Evolutionary conservation across 345 rosid species (phyloP).

Genomic region (Carallia brachiata): DNA sequence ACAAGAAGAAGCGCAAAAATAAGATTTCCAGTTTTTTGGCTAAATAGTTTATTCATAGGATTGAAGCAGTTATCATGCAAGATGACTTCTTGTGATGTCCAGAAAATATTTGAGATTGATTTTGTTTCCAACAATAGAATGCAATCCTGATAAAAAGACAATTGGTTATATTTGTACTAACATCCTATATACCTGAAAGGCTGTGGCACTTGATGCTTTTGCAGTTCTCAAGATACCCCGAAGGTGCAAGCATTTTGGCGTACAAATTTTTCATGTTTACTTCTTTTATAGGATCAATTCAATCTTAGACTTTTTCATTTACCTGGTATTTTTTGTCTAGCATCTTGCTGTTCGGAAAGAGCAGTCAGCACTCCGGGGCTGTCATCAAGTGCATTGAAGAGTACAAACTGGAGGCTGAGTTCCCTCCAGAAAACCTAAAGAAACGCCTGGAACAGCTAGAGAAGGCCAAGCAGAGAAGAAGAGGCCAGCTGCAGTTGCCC

Average conservation of each 20-base stretch:
- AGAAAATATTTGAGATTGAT: too few relatives aligned
- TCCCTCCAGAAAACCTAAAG: constrained; percentile 94
- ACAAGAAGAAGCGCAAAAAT: too few relatives aligned
- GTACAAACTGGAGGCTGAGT: constrained; percentile 78
- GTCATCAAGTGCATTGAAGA: constrained; percentile 97
- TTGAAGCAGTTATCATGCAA: too few relatives aligned
- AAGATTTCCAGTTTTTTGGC: too few relatives aligned
- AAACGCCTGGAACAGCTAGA: constrained; percentile 98
- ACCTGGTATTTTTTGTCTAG: constrained; percentile 32
- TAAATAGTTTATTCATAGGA: too few relatives aligned
- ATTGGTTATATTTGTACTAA: too few relatives aligned
- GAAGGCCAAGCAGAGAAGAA: constrained; percentile 90
- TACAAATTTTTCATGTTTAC: background rate
- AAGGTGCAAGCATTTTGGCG: background rate
- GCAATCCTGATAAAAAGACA: too few relatives aligned
- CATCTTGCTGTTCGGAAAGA: constrained; percentile 84
- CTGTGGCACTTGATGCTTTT: background rate
- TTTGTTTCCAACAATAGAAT: too few relatives aligned
- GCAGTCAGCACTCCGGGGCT: constrained; percentile 86
- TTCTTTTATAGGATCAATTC: background rate
- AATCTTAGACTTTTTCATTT: background rate
- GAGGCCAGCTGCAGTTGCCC: constrained; percentile 61
- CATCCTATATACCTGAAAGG: too few relatives aligned
- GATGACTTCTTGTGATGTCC: too few relatives aligned
- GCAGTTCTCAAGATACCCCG: background rate